A percentile compares a stretch with the other conserved stretches of the same genome.
Evolutionary conservation across 2,329 filamentous ascomycete species (phyloP).

Genomic region (Elsinoe australis): DNA sequence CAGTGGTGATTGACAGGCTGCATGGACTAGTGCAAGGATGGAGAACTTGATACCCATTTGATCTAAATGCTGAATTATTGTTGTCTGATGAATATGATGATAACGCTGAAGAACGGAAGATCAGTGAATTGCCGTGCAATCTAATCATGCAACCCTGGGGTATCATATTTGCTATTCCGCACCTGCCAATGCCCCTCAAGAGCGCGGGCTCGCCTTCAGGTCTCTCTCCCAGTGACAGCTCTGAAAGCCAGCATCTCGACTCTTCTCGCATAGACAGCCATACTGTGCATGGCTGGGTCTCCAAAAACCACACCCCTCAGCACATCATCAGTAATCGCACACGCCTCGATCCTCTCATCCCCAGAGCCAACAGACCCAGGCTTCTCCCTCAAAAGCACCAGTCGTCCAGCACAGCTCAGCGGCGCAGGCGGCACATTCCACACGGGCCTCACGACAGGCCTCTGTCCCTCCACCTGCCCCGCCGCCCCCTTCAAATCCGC

Average conservation of each 20-base stretch:
- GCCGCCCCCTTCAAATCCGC: slow-evolving; percentile 4
- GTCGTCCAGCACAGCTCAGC: slow-evolving; percentile 61
- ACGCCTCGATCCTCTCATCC: slow-evolving; percentile 56
- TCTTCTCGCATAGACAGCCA: slow-evolving; percentile 66
- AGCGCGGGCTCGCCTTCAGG: too few relatives aligned
- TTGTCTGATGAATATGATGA: too few relatives aligned
- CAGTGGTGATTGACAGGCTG: slow-evolving; percentile 87
- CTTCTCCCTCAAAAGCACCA: slow-evolving; percentile 55
- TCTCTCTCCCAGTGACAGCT: slow-evolving; percentile 49
- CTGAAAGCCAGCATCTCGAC: slow-evolving; percentile 64
- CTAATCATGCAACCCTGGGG: too few relatives aligned
- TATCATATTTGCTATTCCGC: too few relatives aligned
- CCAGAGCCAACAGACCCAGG: slow-evolving; percentile 29
- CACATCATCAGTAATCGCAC: slow-evolving; percentile 59
- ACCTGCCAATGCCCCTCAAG: too few relatives aligned
- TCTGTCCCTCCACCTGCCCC: slow-evolving; percentile 12
- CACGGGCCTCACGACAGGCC: slow-evolving; percentile 30
- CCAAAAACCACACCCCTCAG: slow-evolving; percentile 68
- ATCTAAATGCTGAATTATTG: neutral
- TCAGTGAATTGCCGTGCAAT: too few relatives aligned
- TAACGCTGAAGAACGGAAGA: too few relatives aligned
- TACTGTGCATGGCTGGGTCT: slow-evolving; percentile 70
- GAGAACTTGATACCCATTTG: slow-evolving; percentile 49
- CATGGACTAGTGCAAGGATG: slow-evolving; percentile 92
- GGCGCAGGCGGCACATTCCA: slow-evolving; percentile 62